Evolutionary conservation across 139 green algal genomes (phyloP), one percentile per base, ranked within the genome.

Genomic region (Chlorella sp.): DNA sequence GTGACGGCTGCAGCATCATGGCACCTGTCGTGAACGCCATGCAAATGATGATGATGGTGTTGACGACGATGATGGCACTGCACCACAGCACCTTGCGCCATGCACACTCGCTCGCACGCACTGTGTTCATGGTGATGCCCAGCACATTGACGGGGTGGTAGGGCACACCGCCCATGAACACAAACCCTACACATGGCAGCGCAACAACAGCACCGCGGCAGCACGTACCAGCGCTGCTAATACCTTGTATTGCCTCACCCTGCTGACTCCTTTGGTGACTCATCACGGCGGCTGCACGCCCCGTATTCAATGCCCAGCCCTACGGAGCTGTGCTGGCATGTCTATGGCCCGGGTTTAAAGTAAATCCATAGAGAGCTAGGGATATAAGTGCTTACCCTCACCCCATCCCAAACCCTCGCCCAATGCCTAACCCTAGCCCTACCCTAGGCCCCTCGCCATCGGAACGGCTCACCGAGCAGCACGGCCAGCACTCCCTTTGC

Each of bases 401-500:
- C 10, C 42, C 10, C 10, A 55, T 55, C n/a, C n/a, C n/a, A n/a
- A n/a, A n/a, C n/a, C n/a, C n/a, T n/a, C n/a, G n/a, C n/a, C n/a
- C n/a, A n/a, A 55, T 55, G 10, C 10, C 10, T 55, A 55, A 55
- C 10, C 42, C 42, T 55, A 10, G 17, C 17, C 17, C 10, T 55
- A 17, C 10, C 42, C 42, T 55, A 55, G 17, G 10, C 17, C 42
- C 17, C 42, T 17, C 42, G 10, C 17, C 42, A 55, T 55, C 10
- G 17, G 10, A 55, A 24, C 42, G 17, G 10, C 42, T 55, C 17
- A 1, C 78, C 78, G 27, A 92, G 62, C 1, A 80, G 24, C 1
- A 83, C 80, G 1, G 75, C 67, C 35, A 86, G 36, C 14, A 84
- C 71, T 2, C 77, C 85, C 55, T 87, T 87, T 33, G 89, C 68